These are phyloP conservation scores for Plasmodium cynomolgi DNA, from an alignment of 169 alveolate genomes.

Conservation along the genomic window DNA sequence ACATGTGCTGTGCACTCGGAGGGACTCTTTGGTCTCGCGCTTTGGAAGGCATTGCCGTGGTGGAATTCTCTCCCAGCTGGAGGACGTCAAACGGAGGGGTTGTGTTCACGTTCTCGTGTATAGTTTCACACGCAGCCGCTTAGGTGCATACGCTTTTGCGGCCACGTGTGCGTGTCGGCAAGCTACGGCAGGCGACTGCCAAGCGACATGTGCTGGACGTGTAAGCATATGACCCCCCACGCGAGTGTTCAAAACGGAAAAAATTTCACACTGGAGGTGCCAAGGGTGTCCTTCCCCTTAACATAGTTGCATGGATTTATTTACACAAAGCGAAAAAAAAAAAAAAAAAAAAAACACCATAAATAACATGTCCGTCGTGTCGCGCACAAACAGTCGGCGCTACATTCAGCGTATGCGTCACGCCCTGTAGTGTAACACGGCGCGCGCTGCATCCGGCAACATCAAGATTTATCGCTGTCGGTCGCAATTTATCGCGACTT, in stretches of 20 bases:
- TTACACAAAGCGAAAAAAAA: slow-evolving; percentile 17
- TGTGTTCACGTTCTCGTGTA: neutral
- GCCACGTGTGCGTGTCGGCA: neutral
- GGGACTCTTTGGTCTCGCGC: neutral
- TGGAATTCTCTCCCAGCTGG: neutral
- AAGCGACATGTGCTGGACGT: neutral
- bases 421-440: neutral
- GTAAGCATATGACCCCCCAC: neutral
- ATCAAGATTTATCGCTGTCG: neutral
- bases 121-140: neutral
- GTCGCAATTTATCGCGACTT: neutral
- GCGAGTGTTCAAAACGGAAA: neutral
- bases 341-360: slow-evolving; percentile 3
- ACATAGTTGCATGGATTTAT: neutral
- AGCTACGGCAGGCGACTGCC: neutral
- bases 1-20: neutral
- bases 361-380: neutral
- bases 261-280: slow-evolving; percentile 6
- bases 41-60: neutral
- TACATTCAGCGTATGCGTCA: neutral
- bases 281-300: neutral
- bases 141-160: neutral
- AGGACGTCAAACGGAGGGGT: neutral
- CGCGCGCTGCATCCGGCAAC: neutral
- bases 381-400: neutral